Conservation (phyloP, 148 eudicot genomes). For the Pharnaceum exiguum region DNA sequence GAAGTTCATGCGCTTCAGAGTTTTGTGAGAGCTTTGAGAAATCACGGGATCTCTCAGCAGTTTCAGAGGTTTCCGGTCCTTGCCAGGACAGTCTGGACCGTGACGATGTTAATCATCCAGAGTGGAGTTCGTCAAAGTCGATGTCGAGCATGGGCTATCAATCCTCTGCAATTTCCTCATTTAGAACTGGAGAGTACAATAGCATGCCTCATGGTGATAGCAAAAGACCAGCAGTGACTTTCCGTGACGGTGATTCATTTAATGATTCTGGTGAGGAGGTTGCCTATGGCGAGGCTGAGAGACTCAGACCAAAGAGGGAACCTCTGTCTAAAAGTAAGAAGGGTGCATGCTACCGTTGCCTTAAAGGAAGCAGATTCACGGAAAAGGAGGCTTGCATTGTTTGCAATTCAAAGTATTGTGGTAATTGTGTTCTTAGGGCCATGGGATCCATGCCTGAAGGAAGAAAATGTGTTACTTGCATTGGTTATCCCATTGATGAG, state of each 20-base stretch:
- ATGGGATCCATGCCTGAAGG: slow-evolving; percentile 99
- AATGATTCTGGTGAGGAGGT: slow-evolving; percentile 42
- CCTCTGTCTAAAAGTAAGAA: slow-evolving; percentile 48
- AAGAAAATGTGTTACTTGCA: slow-evolving; percentile 90
- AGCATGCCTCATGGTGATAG: slow-evolving; percentile 45
- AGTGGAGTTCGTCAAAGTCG: slow-evolving; percentile 78
- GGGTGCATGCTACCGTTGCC: slow-evolving; percentile 89
- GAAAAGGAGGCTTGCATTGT: slow-evolving; percentile 94
- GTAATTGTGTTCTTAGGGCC: slow-evolving; percentile 82
- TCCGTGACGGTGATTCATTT: slow-evolving; percentile 61
- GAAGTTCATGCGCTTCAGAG: slow-evolving; percentile 70
- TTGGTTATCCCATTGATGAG: slow-evolving; percentile 83
- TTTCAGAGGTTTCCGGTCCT: slow-evolving; percentile 39
- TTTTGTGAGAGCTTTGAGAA: slow-evolving; percentile 66
- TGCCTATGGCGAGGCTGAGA: slow-evolving; percentile 30
- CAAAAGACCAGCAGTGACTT: slow-evolving; percentile 54
- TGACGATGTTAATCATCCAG: slow-evolving; percentile 47
- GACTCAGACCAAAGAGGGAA: slow-evolving; percentile 43
- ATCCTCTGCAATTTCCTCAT: slow-evolving; percentile 74
- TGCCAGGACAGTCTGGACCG: slow-evolving; percentile 42
- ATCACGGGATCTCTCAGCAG: slow-evolving; percentile 58
- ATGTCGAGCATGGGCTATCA: slow-evolving; percentile 66
- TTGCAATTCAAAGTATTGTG: slow-evolving; percentile 92
- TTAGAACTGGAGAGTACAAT: slow-evolving; percentile 53
- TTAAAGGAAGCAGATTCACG: slow-evolving; percentile 77